Conservation (phyloP, 805 yeast species). For the Geotrichum ghanense region DNA sequence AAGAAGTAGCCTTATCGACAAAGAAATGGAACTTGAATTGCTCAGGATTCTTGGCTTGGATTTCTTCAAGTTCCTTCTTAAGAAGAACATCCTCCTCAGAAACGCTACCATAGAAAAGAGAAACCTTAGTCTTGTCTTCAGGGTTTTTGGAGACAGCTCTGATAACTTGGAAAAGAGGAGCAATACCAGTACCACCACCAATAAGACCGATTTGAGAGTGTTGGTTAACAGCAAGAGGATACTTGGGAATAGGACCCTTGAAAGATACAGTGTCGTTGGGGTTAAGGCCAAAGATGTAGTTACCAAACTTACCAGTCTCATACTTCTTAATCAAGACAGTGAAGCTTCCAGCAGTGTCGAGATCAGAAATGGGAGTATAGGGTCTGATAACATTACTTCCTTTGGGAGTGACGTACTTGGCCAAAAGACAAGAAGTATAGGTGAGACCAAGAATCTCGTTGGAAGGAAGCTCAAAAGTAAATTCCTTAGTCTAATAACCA, state of each 20-base stretch:
- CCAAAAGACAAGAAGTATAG: constrained; percentile 67
- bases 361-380: constrained; percentile 71
- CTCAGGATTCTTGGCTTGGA: constrained; percentile 59
- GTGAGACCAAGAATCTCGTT: constrained; percentile 67
- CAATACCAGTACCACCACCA: constrained; percentile 96
- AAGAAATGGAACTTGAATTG: constrained; percentile 72
- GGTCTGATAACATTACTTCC: constrained; percentile 80
- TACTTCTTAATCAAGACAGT: constrained; percentile 78
- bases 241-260: constrained; percentile 90
- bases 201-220: constrained; percentile 69
- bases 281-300: constrained; percentile 58
- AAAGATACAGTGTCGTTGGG: constrained; percentile 74
- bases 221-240: constrained; percentile 82
- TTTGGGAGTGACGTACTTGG: constrained; percentile 66
- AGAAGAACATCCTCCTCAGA: constrained; percentile 72
- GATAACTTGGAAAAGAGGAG: constrained; percentile 85
- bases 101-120: constrained; percentile 70
- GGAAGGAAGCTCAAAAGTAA: constrained; percentile 58
- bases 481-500: constrained; percentile 40
- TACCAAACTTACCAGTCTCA: constrained; percentile 73
- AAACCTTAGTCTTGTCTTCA: constrained; percentile 78
- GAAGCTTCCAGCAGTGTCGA: constrained; percentile 57
- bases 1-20: constrained; percentile 48
- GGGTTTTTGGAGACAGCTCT: constrained; percentile 70
- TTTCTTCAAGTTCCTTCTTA: constrained; percentile 60